Evolutionary conservation across 73 alveolate genomes (phyloP), one percentile per base, ranked within the genome.

Genomic region (Paramecium octaurelia): DNA sequence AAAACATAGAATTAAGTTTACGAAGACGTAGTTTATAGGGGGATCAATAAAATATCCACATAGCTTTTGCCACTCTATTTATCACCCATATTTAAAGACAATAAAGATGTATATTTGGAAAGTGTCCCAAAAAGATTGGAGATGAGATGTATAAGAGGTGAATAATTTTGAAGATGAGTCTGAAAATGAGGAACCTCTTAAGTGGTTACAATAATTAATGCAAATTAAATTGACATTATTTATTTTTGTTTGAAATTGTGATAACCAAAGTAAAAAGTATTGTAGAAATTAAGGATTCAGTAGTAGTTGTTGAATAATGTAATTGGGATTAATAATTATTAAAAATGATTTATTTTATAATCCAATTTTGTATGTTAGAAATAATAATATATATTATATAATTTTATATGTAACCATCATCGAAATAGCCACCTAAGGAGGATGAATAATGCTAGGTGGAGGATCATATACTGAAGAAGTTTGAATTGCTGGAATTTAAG

Each of bases 401-500:
- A 12, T 31, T 34, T 31, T 31, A 31, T 64, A 64, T 64, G 84
- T 34, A 64, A 64, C 84, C 84, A 64, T 34, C 36, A 73, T 1
- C 87, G 6, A 80, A 80, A 80, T 46, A 40, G 76, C 4, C 43
- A 10, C 18, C 46, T 1, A 80, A 80, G 35, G 91, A 80, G 11
- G 91, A 80, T 44, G 91, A 80, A 43, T 64, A 80, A 40, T 80
- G 91, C 12, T 23, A 43, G 16, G 91, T 95, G 24, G 98, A 95
- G 58, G 95, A 94, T 35, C 97, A 95, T 31, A 94, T 95, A 23
- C 93, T 95, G 36, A 93, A 94, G 35, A 95, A 94, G 76, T 95
- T 95, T 92, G 98, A 95, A 58, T 93, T 95, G 42, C 86, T 95
- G 20, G 89, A 95, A 58, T 95, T 94, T 89, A 83, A 96, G 64